Evolutionary conservation across 192 early-diverging fungal genomes (phyloP).

Genomic region (Lobosporangium transversale): DNA sequence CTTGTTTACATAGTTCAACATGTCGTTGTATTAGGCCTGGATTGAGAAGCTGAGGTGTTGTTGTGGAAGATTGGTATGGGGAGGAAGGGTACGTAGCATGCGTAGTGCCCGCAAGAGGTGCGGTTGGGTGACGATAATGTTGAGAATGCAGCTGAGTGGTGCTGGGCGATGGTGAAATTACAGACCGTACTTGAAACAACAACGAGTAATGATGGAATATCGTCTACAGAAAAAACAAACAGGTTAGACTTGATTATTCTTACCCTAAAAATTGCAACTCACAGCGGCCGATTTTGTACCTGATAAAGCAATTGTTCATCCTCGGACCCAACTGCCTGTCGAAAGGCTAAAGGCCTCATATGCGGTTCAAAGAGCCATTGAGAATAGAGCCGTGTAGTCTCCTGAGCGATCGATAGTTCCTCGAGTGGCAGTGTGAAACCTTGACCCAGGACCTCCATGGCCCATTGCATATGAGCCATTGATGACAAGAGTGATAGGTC

Average conservation of each 20-base stretch:
- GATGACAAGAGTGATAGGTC: conserved; percentile 75
- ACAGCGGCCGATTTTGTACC: conserved; percentile 45
- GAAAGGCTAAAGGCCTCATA: conserved; percentile 68
- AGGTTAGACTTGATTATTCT: too few species aligned
- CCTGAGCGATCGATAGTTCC: conserved; percentile 72
- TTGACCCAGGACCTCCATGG: conserved; percentile 88
- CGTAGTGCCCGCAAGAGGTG: conserved; percentile 21
- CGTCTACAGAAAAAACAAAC: conserved; percentile 65
- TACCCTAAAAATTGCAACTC: background rate
- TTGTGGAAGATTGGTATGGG: conserved; percentile 8
- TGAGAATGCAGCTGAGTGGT: conserved; percentile 4
- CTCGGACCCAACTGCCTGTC: conserved; percentile 45
- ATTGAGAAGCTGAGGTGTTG: conserved; percentile 28
- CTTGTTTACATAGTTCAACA: conserved; percentile 79
- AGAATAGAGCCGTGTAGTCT: conserved; percentile 75
- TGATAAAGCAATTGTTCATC: conserved; percentile 79
- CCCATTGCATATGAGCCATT: conserved; percentile 81
- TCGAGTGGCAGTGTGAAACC: conserved; percentile 84
- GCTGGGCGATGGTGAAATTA: conserved; percentile 45
- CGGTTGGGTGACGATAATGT: conserved; percentile 26
- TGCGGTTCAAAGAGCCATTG: conserved; percentile 79
- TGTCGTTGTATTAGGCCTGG: conserved; percentile 62
- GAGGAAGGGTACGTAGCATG: conserved; percentile 14
- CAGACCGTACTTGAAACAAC: conserved; percentile 62
- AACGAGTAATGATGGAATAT: conserved; percentile 84